Evolutionary conservation across 768 basidiomycete species (phyloP), one percentile per base, ranked within the genome.

Genomic region (Coprinellus micaceus): DNA sequence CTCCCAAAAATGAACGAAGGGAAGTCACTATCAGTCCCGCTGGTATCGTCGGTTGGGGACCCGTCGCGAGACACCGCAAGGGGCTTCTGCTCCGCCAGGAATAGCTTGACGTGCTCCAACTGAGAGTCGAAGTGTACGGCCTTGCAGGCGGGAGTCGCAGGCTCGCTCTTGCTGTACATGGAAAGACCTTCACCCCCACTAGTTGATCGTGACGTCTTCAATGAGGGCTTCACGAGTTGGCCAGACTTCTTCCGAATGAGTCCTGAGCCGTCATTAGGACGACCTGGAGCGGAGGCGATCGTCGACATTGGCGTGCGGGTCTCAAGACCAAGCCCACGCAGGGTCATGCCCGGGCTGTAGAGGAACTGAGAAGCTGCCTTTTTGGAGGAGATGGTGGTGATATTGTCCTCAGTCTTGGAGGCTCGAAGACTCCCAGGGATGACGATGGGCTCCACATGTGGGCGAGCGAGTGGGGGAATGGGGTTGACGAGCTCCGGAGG

Each of bases 71-170:
- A 91, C 17, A 99, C 96, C 0, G 95, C 94, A 7, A 91, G 79
- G 4, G 96, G 96, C 67, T 94, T 94, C 71, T 98, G 96, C 72
- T 94, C 91, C 12, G 95, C 87, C 55, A 95, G 77, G 77, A 98
- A 98, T 46, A 95, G 81, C 71, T 95, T 95, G 59, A 98, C 91
- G 54, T 93, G 91, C 70, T 97, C 96, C 52, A 98, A 82, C 66
- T 94, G 84, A 4, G 86, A 69, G 72, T 96, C 91, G 59, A 99
- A 99, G 65, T 97, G 93, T 9, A 99, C 96, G 24, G 84, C 86
- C 69, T 97, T 95, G 60, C 82, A 74, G 37, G 81, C 85, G 0
- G 95, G 95, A 2, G 94, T 94, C 2, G 74, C 77, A 0, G 96
- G 96, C 56, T 85, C 89, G 69, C 89, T 92, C 73, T 86, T 83